Evolutionary conservation across 2,329 filamentous ascomycete genomes (phyloP), one percentile per base, ranked within the genome.

Genomic region (Aspergillus udagawae): DNA sequence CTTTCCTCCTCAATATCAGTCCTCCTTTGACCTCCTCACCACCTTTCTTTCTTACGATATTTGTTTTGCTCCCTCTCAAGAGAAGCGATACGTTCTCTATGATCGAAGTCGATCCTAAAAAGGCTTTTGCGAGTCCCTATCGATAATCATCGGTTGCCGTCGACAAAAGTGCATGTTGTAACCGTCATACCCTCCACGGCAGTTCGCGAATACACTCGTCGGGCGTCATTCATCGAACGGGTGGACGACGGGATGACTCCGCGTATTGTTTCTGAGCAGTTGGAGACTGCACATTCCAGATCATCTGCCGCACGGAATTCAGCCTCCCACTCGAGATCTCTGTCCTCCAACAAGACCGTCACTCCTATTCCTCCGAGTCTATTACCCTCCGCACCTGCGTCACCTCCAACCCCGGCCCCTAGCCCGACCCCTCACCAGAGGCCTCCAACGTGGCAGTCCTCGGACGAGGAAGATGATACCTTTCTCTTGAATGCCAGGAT

Each of bases 401-500:
- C 85, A 51, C 85, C 85, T 62, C 85, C 85, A 17, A 88, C 85
- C n/a, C 85, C 85, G 10, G 85, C 85, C 28, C 85, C 85, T 6
- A 86, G 83, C 69, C 85, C 85, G 4, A 86, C 84, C 17, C 85
- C 85, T 23, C 83, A 83, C 63, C 82, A 86, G 61, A 75, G 83
- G 61, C 79, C 79, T n/a, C 82, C 83, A 14, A 75, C 70, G 57
- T 80, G 78, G 78, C 74, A 70, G 49, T 71, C 70, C 25, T 63
- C 70, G 29, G 72, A 73, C 21, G 87, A 87, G 59, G 86, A 91
- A 68, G 91, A 97, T 72, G 91, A 96, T 70, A 85, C 88, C 63
- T 90, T 93, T 66, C 83, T 95, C 54, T 82, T 90, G 63, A 87
- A 92, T 69, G 86, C 94, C 57, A 85, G 90, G 59, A 84, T 87